Percentiles rank a stretch among this genome's conserved stretches.
These are phyloP conservation scores for Cavenderia fasciculata DNA, from an alignment of 78 protist genomes.

Conservation along the genomic window DNA sequence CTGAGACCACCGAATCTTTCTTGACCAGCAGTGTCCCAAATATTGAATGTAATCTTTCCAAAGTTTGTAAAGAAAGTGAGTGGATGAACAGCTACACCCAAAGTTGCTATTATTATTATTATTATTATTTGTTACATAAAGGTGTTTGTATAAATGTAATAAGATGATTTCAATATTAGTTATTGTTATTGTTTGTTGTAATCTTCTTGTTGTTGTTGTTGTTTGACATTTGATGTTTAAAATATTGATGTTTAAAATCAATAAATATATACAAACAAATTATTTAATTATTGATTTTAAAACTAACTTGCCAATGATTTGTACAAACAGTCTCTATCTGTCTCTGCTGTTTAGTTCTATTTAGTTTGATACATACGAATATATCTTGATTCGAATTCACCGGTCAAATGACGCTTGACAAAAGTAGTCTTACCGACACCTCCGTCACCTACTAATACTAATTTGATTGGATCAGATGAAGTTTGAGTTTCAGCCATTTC, in stretches of 20 bases:
- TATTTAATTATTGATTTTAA: not conserved
- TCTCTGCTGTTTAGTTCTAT: not conserved
- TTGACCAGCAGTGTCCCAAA: slow-evolving; percentile 99
- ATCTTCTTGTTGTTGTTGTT: too few species aligned
- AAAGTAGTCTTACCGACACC: slow-evolving; percentile 98
- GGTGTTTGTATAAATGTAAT: too few species aligned
- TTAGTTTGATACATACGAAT: slow-evolving; percentile 82
- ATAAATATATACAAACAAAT: not conserved
- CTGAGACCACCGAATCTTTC: slow-evolving; percentile 99
- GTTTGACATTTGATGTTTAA: too few species aligned
- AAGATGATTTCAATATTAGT: too few species aligned
- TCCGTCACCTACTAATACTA: slow-evolving; percentile 85
- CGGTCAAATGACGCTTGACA: slow-evolving; percentile 99
- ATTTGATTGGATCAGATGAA: slow-evolving; percentile 18
- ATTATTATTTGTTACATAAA: too few species aligned
- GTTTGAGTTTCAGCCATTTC: slow-evolving; percentile 12
- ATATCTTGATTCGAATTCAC: slow-evolving; percentile 98
- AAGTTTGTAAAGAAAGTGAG: slow-evolving; percentile 96
- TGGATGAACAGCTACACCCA: slow-evolving; percentile 96
- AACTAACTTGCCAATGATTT: too few species aligned
- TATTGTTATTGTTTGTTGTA: too few species aligned
- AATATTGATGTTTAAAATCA: too few species aligned
- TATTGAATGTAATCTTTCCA: slow-evolving; percentile 96
- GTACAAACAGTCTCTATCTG: too few species aligned
- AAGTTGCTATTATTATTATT: slow-evolving; percentile 87